Base-by-base conservation (phyloP, 2,329 filamentous ascomycete species). In the Tolypocladium endophyticum region DNA sequence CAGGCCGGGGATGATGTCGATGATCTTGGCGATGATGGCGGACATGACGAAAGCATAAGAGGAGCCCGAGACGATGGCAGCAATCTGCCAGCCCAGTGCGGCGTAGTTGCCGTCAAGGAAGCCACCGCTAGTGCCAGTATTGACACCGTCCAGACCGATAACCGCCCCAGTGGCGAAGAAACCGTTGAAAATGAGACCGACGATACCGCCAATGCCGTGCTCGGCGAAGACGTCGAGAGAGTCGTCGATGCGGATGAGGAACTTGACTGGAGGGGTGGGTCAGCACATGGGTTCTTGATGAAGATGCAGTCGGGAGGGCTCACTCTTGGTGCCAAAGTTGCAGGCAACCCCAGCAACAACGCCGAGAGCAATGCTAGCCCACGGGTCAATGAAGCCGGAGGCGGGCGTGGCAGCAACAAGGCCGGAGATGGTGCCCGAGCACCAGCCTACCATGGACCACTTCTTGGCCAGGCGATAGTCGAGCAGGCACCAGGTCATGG, bases 401-500 rank as follows among this genome's bases (percentile, higher is more conserved):
- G 86, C 85, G 20, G 86, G 86, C 36, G 86, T 88, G 56, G 86
- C 86, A 61, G 86, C 84, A 56, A 89, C 86, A 55, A 88, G 85
- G 59, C 86, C 86, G 33, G 85, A 88, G 65, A 89, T 89, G 65
- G 83, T 83, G 60, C 86, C 86, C 16, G 86, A 88, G 73, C 86
- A 89, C 84, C 86, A 88, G 66, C 86, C 86, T 63, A 88, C 86
- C 76, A 88, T 87, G 50, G 82, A 96, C 92, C 92, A 96, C 80
- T 97, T 97, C 76, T 87, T 87, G 61, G 92, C 92, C 61, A 97
- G 85, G 62, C 94, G 88, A 84, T 87, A 97, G 83, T 99, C 94
- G 68, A 97, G 90, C 55, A 97, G 76, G 69, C 92, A 92, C 94
- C 94, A 99, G 58, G 92, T 89, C 75, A 94, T 90, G 64, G 91